Conservation (phyloP, 257 asterid genomes). For the Rauvolfia tetraphylla region DNA sequence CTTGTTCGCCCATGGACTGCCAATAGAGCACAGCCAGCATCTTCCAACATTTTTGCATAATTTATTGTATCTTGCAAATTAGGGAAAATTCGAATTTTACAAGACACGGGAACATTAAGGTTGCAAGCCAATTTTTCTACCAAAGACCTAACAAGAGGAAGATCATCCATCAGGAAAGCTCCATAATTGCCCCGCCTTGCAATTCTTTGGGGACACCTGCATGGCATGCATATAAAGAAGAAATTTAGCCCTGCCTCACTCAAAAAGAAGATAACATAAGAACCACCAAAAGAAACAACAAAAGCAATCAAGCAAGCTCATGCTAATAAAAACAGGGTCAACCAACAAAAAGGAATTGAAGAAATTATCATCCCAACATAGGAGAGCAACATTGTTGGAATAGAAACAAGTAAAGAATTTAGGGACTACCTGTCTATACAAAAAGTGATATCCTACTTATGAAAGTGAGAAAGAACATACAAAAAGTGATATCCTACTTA, state of each 20-base stretch:
- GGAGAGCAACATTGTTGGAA: not conserved
- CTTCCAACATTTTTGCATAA: conserved; percentile 93
- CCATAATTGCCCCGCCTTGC: conserved; percentile 91
- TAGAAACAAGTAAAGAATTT: not conserved
- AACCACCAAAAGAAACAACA: not conserved
- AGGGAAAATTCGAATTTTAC: conserved; percentile 87
- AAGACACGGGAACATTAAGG: conserved; percentile 78
- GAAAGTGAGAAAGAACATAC: too few species aligned
- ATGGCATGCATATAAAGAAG: conserved; percentile 6
- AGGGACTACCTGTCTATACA: not conserved
- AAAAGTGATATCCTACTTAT: too few species aligned
- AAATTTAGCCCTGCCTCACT: conserved; percentile 1
- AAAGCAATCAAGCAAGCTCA: not conserved
- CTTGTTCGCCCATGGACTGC: conserved; percentile 97
- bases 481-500: too few species aligned
- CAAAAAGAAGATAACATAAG: not conserved
- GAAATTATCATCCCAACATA: not conserved
- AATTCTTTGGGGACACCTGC: conserved; percentile 92
- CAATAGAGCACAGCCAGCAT: conserved; percentile 87
- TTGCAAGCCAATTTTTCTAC: conserved; percentile 71
- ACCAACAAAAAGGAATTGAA: conserved; percentile 5
- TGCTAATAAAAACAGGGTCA: not conserved
- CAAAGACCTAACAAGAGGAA: conserved; percentile 74
- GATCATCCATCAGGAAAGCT: conserved; percentile 97
- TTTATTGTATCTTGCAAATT: conserved; percentile 68